These are phyloP conservation scores for Boletus edulis DNA, from an alignment of 768 basidiomycete genomes.

Conservation along the genomic window DNA sequence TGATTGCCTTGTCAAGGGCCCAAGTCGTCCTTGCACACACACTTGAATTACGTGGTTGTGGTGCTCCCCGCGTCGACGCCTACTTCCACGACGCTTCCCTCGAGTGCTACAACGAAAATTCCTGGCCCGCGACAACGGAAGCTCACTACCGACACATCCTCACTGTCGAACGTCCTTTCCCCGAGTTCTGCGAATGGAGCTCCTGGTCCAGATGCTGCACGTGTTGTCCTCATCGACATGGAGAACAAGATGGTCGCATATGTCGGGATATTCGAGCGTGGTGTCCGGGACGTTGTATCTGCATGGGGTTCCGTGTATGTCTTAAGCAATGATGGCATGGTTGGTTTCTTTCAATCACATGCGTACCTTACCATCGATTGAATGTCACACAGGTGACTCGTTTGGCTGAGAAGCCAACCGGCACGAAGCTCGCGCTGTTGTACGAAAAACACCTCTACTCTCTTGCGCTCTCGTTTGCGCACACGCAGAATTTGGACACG, in stretches of 20 bases:
- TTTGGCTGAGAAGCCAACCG: constrained; percentile 75
- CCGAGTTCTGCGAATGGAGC: constrained; percentile 38
- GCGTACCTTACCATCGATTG: not conserved
- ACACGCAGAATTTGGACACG: constrained; percentile 75
- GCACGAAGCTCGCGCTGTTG: constrained; percentile 82
- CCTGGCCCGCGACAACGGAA: constrained; percentile 23
- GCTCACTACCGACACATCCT: constrained; percentile 14
- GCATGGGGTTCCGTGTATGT: constrained; percentile 82
- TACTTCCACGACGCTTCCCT: constrained; percentile 45
- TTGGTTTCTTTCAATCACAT: constrained; percentile 31
- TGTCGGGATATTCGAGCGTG: constrained; percentile 74
- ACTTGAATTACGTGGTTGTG: constrained; percentile 84
- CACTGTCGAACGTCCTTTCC: constrained; percentile 4
- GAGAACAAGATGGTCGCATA: constrained; percentile 91
- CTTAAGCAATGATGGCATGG: constrained; percentile 74
- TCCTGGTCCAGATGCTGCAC: constrained; percentile 60
- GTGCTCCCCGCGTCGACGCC: constrained; percentile 83
- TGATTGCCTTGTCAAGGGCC: constrained; percentile 13
- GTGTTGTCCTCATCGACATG: constrained; percentile 84
- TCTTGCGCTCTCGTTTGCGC: constrained; percentile 80
- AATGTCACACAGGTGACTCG: constrained; percentile 51
- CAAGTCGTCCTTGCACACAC: constrained; percentile 75
- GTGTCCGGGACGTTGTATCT: constrained; percentile 79
- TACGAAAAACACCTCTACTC: constrained; percentile 77
- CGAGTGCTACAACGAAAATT: constrained; percentile 57